Conservation (phyloP, 305 asterid genomes). For the Lippia alba region DNA sequence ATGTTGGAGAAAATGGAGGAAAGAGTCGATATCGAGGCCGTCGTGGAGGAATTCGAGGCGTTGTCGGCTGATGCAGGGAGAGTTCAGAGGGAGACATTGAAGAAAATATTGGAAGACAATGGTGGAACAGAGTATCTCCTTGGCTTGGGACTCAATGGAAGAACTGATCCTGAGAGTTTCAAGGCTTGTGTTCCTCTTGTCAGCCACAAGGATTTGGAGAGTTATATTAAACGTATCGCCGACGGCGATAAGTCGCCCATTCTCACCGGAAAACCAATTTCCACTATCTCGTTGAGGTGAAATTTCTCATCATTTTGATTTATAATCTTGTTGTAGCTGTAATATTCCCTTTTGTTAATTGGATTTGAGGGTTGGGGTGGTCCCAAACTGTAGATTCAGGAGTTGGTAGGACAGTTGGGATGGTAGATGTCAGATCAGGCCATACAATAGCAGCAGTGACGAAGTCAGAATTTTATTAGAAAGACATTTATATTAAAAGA, state of each 20-base stretch:
- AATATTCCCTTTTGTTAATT: no score
- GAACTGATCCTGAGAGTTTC: conserved; percentile 57
- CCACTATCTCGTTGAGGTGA: conserved; percentile 71
- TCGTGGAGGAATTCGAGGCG: conserved; percentile 61
- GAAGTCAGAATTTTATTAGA: no score
- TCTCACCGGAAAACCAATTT: conserved; percentile 65
- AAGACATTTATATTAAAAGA: no score
- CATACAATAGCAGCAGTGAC: no score
- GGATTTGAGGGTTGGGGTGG: no score
- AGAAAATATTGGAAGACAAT: conserved; percentile 68
- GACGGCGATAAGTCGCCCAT: conserved; percentile 57
- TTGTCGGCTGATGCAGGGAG: conserved; percentile 62
- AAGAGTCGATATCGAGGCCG: conserved; percentile 44
- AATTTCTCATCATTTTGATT: background rate
- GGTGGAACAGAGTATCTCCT: conserved; percentile 64
- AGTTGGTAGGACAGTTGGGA: background rate
- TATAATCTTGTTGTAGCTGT: background rate
- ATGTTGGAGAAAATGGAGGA: conserved; percentile 57
- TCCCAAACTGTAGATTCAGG: background rate
- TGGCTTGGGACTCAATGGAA: conserved; percentile 65
- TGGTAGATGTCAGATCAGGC: no score
- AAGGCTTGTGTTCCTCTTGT: conserved; percentile 63
- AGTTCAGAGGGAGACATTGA: conserved; percentile 64
- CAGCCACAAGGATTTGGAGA: conserved; percentile 57
- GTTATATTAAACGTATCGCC: conserved; percentile 62